Conservation (phyloP, 139 green algal genomes). For the Parachlorella kessleri region DNA sequence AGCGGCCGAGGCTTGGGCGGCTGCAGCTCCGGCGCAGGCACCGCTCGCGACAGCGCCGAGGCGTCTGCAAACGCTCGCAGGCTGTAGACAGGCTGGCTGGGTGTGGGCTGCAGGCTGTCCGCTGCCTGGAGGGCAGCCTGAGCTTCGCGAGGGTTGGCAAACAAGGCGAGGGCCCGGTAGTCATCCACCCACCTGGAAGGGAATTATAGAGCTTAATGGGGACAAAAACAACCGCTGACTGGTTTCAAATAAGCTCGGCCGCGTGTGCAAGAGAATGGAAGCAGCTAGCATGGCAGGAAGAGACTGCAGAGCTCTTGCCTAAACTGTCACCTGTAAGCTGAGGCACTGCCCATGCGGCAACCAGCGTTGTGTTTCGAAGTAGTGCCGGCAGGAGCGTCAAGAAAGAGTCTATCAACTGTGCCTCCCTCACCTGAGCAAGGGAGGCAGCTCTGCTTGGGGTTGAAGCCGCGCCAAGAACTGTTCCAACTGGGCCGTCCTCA, state of each 20-base stretch:
- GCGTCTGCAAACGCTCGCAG: conserved; percentile 19
- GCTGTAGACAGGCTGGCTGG: not conserved
- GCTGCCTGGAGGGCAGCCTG: conserved; percentile 5
- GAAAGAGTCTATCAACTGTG: not conserved
- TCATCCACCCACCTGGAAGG: conserved; percentile 29
- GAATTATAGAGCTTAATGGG: too few species aligned
- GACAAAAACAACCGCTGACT: not conserved
- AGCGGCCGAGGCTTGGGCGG: conserved; percentile 19
- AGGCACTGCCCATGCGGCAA: too few species aligned
- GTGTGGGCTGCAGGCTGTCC: not conserved
- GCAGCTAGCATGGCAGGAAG: too few species aligned
- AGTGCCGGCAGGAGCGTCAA: not conserved
- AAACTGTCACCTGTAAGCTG: too few species aligned
- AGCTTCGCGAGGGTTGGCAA: conserved; percentile 2
- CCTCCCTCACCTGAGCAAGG: conserved; percentile 4
- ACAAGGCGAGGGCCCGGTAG: conserved; percentile 5
- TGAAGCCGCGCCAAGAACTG: not conserved
- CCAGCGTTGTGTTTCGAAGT: too few species aligned
- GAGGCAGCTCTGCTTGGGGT: not conserved
- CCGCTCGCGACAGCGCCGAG: not conserved
- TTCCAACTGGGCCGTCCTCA: conserved; percentile 20
- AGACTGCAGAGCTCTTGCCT: too few species aligned
- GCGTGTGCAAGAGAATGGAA: not conserved
- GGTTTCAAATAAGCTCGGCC: not conserved
- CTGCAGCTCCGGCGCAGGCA: conserved; percentile 13